These are phyloP conservation scores for Macrocybe gigantea DNA, from an alignment of 768 basidiomycete species.

Conservation along the genomic window DNA sequence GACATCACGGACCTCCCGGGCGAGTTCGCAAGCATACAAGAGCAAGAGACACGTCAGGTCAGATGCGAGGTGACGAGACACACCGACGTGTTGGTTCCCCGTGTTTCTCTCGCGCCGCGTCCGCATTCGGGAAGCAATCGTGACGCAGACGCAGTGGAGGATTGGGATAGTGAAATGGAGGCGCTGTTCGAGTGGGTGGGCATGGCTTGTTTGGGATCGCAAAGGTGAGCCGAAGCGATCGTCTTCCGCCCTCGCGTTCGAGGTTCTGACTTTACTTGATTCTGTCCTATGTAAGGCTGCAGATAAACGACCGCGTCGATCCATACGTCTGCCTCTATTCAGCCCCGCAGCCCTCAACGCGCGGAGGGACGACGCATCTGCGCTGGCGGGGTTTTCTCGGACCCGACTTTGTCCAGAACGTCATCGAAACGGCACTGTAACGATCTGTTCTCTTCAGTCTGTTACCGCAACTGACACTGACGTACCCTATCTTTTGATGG, in stretches of 20 bases:
- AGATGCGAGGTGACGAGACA: too few species aligned
- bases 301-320: constrained; percentile 58
- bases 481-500: background rate
- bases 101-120: too few species aligned
- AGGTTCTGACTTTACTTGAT: background rate
- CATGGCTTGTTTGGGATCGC: constrained; percentile 60
- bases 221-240: constrained; percentile 37
- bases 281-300: constrained; percentile 41
- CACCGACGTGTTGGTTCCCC: too few species aligned
- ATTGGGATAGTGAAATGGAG: constrained; percentile 40
- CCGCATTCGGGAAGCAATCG: background rate
- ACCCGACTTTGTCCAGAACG: constrained; percentile 43
- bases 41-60: too few species aligned
- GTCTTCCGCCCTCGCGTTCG: background rate
- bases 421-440: constrained; percentile 42
- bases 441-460: too few species aligned
- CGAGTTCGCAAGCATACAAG: too few species aligned
- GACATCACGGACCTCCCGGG: too few species aligned
- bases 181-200: constrained; percentile 70
- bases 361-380: constrained; percentile 47
- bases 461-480: constrained; percentile 8
- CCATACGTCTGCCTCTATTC: constrained; percentile 67
- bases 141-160: constrained; percentile 33
- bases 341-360: constrained; percentile 35
- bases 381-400: constrained; percentile 58